phyloP scores from a whole-genome alignment of 2,329 filamentous ascomycete genomes.

The Calonectria hawksworthii region DNA sequence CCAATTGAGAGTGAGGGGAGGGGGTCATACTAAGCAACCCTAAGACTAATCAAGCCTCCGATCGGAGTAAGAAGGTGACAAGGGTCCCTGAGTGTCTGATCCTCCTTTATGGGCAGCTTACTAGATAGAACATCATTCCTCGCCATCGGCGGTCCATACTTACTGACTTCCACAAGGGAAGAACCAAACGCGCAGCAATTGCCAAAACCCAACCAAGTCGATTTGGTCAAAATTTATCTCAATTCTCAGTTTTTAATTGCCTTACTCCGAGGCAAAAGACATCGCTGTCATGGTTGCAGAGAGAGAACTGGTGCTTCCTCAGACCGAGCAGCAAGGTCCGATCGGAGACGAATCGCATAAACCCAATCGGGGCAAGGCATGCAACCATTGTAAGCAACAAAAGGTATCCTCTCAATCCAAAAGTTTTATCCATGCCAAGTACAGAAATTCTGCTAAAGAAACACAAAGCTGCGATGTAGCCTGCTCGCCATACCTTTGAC shows the following conservation, averaged over 20 bases:
- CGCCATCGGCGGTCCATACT: background rate
- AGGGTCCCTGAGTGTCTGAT: background rate
- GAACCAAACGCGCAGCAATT: background rate
- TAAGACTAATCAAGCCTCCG: background rate
- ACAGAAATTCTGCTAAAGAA: background rate
- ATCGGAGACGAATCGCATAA: background rate
- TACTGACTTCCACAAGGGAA: background rate
- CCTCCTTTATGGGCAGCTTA: background rate
- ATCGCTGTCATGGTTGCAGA: background rate
- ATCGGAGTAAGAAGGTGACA: background rate
- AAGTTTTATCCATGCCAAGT: background rate
- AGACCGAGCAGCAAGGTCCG: background rate
- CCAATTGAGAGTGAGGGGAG: background rate
- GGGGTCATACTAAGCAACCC: background rate
- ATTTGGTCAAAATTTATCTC: too few relatives aligned
- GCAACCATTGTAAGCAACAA: conserved; percentile 3
- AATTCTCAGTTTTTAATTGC: background rate
- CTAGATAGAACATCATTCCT: background rate
- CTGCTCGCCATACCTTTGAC: background rate
- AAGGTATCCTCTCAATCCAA: background rate
- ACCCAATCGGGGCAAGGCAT: background rate
- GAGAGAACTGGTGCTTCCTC: background rate
- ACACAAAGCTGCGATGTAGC: background rate
- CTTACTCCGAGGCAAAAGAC: background rate
- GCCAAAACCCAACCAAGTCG: background rate